Evolutionary conservation across 441 rosid genomes (phyloP).

Genomic region (Metrosideros polymorpha): DNA sequence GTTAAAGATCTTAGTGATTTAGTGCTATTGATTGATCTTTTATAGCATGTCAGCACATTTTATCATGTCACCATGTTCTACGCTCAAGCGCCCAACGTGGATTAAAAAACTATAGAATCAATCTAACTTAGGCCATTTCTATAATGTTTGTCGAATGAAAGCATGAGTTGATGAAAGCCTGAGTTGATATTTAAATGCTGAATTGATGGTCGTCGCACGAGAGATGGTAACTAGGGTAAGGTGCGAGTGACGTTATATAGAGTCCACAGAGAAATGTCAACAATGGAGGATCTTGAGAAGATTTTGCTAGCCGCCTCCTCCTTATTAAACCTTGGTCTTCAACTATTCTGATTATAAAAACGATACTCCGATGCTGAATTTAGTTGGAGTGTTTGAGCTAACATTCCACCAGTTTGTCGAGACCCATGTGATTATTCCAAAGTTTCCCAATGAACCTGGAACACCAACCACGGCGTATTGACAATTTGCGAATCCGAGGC

Average conservation of each 20-base stretch:
- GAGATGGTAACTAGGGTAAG: not conserved
- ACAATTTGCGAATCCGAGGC: not conserved
- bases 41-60: not conserved
- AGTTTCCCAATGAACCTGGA: not conserved
- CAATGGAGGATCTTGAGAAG: not conserved
- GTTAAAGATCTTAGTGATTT: not conserved
- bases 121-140: not conserved
- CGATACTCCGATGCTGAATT: not conserved
- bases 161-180: not conserved
- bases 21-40: not conserved
- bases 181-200: not conserved
- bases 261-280: not conserved
- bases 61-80: too few relatives aligned
- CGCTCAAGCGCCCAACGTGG: too few relatives aligned
- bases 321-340: not conserved
- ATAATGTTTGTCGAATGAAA: not conserved
- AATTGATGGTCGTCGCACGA: not conserved
- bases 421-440: not conserved
- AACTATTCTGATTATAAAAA: not conserved
- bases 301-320: not conserved
- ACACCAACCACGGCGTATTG: not conserved
- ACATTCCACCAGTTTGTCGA: not conserved
- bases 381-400: not conserved
- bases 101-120: not conserved
- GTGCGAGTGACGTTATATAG: not conserved